These are phyloP conservation scores for Hypomyces rosellus DNA, from an alignment of 2,329 filamentous ascomycete genomes.

Conservation along the genomic window DNA sequence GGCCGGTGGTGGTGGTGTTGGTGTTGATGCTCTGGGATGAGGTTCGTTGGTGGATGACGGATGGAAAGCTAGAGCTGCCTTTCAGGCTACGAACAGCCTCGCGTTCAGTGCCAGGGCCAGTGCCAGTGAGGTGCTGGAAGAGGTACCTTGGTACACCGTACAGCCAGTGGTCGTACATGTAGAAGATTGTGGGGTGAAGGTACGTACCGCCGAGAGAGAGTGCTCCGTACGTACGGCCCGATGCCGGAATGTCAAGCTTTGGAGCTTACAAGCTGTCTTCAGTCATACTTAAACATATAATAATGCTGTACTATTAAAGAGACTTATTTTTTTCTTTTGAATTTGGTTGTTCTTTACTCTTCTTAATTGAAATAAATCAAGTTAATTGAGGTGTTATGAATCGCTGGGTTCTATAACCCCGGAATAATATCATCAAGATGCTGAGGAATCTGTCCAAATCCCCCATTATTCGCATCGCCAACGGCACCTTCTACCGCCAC, in stretches of 20 bases:
- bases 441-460: constrained; percentile 33
- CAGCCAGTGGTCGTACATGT: background rate
- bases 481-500: constrained; percentile 77
- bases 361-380: background rate
- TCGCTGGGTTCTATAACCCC: background rate
- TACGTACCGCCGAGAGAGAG: constrained; percentile 14
- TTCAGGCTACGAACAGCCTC: constrained; percentile 24
- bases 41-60: constrained; percentile 10
- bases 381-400: constrained; percentile 11
- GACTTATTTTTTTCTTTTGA: background rate
- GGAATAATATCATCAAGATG: constrained; percentile 13
- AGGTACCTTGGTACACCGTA: background rate
- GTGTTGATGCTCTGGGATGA: background rate
- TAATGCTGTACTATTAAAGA: too few species aligned
- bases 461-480: constrained; percentile 64
- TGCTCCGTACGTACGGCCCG: constrained; percentile 3
- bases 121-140: background rate
- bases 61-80: constrained; percentile 9
- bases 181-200: constrained; percentile 1
- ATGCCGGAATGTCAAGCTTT: constrained; percentile 12
- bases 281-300: too few species aligned
- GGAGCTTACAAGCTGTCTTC: too few species aligned
- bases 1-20: background rate
- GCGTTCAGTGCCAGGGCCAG: constrained; percentile 14
- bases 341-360: background rate